phyloP scores from a whole-genome alignment of 768 basidiomycete species.

The Heimioporus sp. region DNA sequence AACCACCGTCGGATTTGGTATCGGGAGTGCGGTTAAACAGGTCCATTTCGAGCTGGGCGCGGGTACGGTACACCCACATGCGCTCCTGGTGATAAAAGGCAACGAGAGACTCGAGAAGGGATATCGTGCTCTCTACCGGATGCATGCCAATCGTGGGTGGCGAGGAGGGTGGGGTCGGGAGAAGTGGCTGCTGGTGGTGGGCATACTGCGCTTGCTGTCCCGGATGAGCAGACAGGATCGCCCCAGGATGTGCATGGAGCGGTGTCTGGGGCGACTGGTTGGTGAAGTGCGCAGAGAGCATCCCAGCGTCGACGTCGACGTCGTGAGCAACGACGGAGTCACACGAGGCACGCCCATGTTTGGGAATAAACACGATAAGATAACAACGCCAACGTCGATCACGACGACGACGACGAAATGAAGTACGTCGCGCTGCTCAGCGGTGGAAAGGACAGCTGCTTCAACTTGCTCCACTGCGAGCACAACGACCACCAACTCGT shows the following conservation, averaged over 20 bases:
- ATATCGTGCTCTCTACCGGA: conserved; percentile 47
- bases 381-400: neutral
- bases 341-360: conserved; percentile 5
- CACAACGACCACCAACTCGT: conserved; percentile 84
- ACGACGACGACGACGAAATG: conserved; percentile 43
- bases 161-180: conserved; percentile 35
- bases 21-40: conserved; percentile 21
- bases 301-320: conserved; percentile 29
- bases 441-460: conserved; percentile 98
- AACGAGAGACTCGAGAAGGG: conserved; percentile 62
- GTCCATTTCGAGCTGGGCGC: conserved; percentile 55
- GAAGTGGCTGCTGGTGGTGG: conserved; percentile 28
- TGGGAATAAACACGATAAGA: conserved; percentile 25
- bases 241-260: conserved; percentile 22
- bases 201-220: conserved; percentile 22
- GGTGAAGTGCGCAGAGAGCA: conserved; percentile 65
- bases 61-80: conserved; percentile 68
- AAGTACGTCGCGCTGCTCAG: conserved; percentile 93
- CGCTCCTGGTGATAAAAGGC: conserved; percentile 70
- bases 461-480: conserved; percentile 87
- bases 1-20: conserved; percentile 3
- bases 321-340: neutral
- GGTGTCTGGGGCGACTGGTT: conserved; percentile 24
- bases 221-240: conserved; percentile 24
- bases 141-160: conserved; percentile 29